These are phyloP conservation scores for Cercophora sp. DNA, from an alignment of 495 filamentous ascomycete genomes.

Conservation along the genomic window DNA sequence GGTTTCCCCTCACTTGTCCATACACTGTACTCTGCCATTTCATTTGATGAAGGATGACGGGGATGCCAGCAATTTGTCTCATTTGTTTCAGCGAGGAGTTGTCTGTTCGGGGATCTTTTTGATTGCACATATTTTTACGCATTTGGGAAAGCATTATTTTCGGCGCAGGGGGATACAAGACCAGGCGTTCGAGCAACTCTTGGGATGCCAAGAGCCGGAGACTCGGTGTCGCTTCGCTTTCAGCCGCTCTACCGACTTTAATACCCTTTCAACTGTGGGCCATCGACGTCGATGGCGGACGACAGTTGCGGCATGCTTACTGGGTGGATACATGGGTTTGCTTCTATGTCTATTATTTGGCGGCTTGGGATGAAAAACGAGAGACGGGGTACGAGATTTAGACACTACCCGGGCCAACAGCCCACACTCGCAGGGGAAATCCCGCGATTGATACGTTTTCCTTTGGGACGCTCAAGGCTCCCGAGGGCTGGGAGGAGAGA, in stretches of 20 bases:
- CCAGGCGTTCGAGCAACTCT: slow-evolving; percentile 7
- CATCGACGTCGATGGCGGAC: neutral
- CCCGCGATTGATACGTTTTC: slow-evolving; percentile 8
- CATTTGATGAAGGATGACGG: neutral
- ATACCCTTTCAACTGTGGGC: neutral
- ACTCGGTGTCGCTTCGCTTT: slow-evolving; percentile 1
- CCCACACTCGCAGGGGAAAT: slow-evolving; percentile 15
- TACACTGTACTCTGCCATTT: neutral
- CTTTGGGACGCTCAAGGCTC: neutral
- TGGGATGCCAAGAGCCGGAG: neutral
- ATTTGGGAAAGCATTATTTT: slow-evolving; percentile 14
- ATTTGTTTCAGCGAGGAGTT: slow-evolving; percentile 19
- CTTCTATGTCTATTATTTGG: slow-evolving; percentile 12
- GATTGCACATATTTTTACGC: slow-evolving; percentile 11
- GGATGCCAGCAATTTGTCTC: slow-evolving; percentile 6
- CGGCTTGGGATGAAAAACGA: slow-evolving; percentile 16
- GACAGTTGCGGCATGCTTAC: neutral
- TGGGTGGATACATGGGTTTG: neutral
- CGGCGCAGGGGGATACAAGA: slow-evolving; percentile 13
- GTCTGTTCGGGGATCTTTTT: slow-evolving; percentile 2
- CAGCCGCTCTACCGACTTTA: slow-evolving; percentile 11
- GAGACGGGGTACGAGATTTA: slow-evolving; percentile 18
- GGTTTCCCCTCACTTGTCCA: neutral
- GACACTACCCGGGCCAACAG: slow-evolving; percentile 31
- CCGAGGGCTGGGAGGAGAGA: neutral